Evolutionary conservation across 805 yeast species (phyloP).

Genomic region (Nakazawaea wickerhamii): DNA sequence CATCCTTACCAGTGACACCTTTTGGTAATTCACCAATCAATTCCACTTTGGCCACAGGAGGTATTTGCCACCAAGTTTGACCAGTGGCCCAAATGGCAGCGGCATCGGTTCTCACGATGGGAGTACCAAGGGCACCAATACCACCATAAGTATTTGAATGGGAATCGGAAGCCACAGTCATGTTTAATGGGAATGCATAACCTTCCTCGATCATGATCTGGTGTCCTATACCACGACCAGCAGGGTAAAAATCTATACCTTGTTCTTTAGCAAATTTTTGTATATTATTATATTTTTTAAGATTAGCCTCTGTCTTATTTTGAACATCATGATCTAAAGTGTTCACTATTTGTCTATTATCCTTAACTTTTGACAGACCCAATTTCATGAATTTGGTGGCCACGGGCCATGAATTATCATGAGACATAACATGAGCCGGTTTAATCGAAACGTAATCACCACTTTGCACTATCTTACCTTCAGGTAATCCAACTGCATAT

Average conservation of each 20-base stretch:
- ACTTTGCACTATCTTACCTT: slow-evolving; percentile 69
- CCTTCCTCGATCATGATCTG: slow-evolving; percentile 99
- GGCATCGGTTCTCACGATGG: slow-evolving; percentile 97
- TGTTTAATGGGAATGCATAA: slow-evolving; percentile 88
- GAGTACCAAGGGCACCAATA: slow-evolving; percentile 91
- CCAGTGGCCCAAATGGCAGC: slow-evolving; percentile 99
- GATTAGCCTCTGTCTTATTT: slow-evolving; percentile 82
- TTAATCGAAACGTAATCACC: slow-evolving; percentile 94
- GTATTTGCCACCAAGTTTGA: slow-evolving; percentile 99
- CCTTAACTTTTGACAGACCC: slow-evolving; percentile 79
- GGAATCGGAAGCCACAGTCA: slow-evolving; percentile 96
- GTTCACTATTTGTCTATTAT: slow-evolving; percentile 89
- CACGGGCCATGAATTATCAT: slow-evolving; percentile 99
- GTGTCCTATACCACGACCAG: slow-evolving; percentile 98
- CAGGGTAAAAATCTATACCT: slow-evolving; percentile 95
- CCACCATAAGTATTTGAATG: slow-evolving; percentile 99
- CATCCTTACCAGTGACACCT: slow-evolving; percentile 95
- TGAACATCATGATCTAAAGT: slow-evolving; percentile 98
- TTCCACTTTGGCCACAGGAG: slow-evolving; percentile 95
- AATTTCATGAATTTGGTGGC: slow-evolving; percentile 94
- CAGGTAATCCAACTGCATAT: slow-evolving; percentile 80
- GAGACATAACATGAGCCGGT: slow-evolving; percentile 99
- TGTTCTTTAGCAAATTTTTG: slow-evolving; percentile 85
- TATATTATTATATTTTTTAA: slow-evolving; percentile 83
- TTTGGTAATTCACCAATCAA: slow-evolving; percentile 73